Evolutionary conservation across 164 flowering plant species (phyloP).

Genomic region (Warburgia ugandensis): DNA sequence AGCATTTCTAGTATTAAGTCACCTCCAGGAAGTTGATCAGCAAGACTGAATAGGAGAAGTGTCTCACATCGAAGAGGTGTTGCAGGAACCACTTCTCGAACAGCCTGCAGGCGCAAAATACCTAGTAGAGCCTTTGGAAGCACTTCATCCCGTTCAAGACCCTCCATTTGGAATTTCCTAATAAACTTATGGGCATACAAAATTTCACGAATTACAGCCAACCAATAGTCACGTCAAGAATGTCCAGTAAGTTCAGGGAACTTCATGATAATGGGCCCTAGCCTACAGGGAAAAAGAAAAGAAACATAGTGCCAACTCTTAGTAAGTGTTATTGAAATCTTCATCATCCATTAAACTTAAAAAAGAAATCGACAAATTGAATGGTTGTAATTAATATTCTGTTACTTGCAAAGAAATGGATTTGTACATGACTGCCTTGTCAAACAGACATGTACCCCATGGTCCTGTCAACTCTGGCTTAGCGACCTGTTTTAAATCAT

Average conservation of each 20-base stretch:
- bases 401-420: slow-evolving; percentile 69
- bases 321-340: not conserved
- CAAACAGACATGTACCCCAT: slow-evolving; percentile 94
- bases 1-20: slow-evolving; percentile 78
- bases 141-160: slow-evolving; percentile 58
- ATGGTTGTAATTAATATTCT: not conserved
- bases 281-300: slow-evolving; percentile 49
- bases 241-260: slow-evolving; percentile 96
- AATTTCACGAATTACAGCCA: slow-evolving; percentile 74
- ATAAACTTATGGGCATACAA: slow-evolving; percentile 68
- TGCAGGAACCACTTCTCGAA: slow-evolving; percentile 45
- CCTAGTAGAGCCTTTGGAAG: slow-evolving; percentile 84
- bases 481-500: slow-evolving; percentile 71
- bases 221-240: slow-evolving; percentile 91
- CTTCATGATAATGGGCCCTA: slow-evolving; percentile 79
- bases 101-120: slow-evolving; percentile 69
- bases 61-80: slow-evolving; percentile 33
- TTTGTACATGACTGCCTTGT: slow-evolving; percentile 80
- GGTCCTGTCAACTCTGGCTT: slow-evolving; percentile 95
- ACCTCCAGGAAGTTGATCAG: slow-evolving; percentile 96
- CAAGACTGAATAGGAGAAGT: slow-evolving; percentile 79
- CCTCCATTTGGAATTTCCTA: slow-evolving; percentile 50
- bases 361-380: not conserved
- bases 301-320: not conserved
- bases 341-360: too few species aligned